These are phyloP conservation scores for Neurospora sp. DNA, from an alignment of 495 filamentous ascomycete genomes.

Conservation along the genomic window DNA sequence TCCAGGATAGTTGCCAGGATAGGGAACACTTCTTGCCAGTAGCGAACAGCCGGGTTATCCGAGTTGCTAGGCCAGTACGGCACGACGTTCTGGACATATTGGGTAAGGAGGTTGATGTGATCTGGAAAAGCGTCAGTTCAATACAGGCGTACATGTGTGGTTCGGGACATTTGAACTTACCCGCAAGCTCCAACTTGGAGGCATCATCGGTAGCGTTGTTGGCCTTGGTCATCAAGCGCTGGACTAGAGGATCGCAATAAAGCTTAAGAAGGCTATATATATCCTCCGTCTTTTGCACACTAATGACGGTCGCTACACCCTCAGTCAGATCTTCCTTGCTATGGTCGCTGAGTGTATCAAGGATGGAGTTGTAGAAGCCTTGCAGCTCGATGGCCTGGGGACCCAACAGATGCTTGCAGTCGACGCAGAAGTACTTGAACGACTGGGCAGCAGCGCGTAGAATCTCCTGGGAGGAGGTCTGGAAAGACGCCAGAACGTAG, in stretches of 20 bases:
- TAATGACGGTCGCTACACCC: slow-evolving; percentile 83
- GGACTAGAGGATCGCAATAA: slow-evolving; percentile 88
- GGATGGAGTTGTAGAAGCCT: slow-evolving; percentile 77
- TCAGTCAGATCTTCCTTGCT: slow-evolving; percentile 96
- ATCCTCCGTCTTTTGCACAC: slow-evolving; percentile 69
- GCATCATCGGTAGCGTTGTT: slow-evolving; percentile 74
- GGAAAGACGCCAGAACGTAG: slow-evolving; percentile 88
- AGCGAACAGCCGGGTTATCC: slow-evolving; percentile 87
- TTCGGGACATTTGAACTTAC: slow-evolving; percentile 35
- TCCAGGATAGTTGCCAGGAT: slow-evolving; percentile 74
- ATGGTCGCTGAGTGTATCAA: slow-evolving; percentile 68
- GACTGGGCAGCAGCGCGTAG: slow-evolving; percentile 83
- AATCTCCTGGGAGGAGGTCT: slow-evolving; percentile 75
- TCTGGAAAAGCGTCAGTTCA: slow-evolving; percentile 43
- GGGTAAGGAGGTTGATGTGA: slow-evolving; percentile 82
- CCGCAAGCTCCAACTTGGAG: slow-evolving; percentile 70
- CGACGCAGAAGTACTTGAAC: slow-evolving; percentile 91
- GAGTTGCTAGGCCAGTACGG: slow-evolving; percentile 63
- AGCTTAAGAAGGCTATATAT: slow-evolving; percentile 77
- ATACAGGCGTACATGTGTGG: neutral
- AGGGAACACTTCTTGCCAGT: slow-evolving; percentile 87
- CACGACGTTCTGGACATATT: slow-evolving; percentile 70
- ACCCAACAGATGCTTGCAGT: slow-evolving; percentile 78
- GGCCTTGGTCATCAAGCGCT: slow-evolving; percentile 74
- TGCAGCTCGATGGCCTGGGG: slow-evolving; percentile 76